These are phyloP conservation scores for Myochromella boudieri DNA, from an alignment of 768 basidiomycete genomes.

Conservation along the genomic window DNA sequence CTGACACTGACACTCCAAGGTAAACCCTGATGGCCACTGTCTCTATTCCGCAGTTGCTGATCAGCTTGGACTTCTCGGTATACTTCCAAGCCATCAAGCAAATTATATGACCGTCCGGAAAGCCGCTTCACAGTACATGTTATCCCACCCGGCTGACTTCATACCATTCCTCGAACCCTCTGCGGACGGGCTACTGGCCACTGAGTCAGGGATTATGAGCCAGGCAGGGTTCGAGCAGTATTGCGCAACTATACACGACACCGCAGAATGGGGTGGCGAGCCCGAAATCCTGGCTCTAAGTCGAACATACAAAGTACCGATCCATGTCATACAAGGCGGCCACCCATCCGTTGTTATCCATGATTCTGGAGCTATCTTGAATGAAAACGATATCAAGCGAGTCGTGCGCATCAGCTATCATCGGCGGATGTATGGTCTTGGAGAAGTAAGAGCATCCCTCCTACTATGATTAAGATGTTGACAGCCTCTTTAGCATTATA, in stretches of 20 bases:
- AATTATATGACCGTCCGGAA: slow-evolving; percentile 61
- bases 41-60: slow-evolving; percentile 94
- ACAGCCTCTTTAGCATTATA: slow-evolving; percentile 74
- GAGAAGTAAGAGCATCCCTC: slow-evolving; percentile 65
- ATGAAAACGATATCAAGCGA: slow-evolving; percentile 30
- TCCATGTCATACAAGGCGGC: slow-evolving; percentile 87
- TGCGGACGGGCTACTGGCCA: slow-evolving; percentile 68
- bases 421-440: slow-evolving; percentile 89
- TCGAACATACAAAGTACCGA: slow-evolving; percentile 76
- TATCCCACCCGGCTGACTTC: slow-evolving; percentile 83
- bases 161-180: slow-evolving; percentile 86
- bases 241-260: slow-evolving; percentile 74
- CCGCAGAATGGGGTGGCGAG: slow-evolving; percentile 96
- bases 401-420: slow-evolving; percentile 87
- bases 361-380: slow-evolving; percentile 45
- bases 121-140: slow-evolving; percentile 80
- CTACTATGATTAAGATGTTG: slow-evolving; percentile 10
- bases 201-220: slow-evolving; percentile 71
- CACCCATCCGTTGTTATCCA: slow-evolving; percentile 85
- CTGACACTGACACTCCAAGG: slow-evolving; percentile 44
- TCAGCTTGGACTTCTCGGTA: slow-evolving; percentile 74
- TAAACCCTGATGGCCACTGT: slow-evolving; percentile 95
- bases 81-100: slow-evolving; percentile 58
- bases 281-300: slow-evolving; percentile 93
- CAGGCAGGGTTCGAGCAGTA: slow-evolving; percentile 66